Base-by-base conservation (phyloP, 345 rosid genomes). In the Crucihimalaya himalaica region DNA sequence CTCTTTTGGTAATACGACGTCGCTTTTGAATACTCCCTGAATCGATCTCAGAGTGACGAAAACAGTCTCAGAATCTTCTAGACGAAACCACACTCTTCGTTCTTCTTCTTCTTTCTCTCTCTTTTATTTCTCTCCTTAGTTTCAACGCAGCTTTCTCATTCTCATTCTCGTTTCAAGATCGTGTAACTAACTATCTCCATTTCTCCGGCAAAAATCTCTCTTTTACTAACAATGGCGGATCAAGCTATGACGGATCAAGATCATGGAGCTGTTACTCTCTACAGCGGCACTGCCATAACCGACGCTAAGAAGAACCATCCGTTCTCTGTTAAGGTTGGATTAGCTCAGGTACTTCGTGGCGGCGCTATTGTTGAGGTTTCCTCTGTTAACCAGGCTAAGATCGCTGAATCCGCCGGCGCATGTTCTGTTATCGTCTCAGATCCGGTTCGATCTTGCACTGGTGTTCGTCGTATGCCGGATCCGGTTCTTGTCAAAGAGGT, bases 321-420 rank as follows among this genome's bases (percentile, higher is more conserved):
- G 0, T 84, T 80, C 68, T 86, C 88, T 10, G 79, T 86, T 65
- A 87, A 88, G 77, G 88, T 81, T 5, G 89, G 87, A 10, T 35
- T 88, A 31, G 81, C 90, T 59, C 90, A 90, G 61, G 81, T 84
- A 50, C 89, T 90, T 27, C 88, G 87, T 28, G 92, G 93, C 23
- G 93, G 91, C 66, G 89, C 78, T 28, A 62, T 85, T 68, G 54
- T 90, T 55, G 83, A 84, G 50, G 89, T 85, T 15, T 45, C 85
- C 6, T 68, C 61, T 52, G 65, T 74, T 9, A 79, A 79, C 32
- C 90, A 90, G 29, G 91, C 96, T 15, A 85, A 84, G 78, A 82
- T 84, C 63, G 88, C 88, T 15, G 87, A 83, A 66, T 85, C 82
- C 16, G 93, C 89, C 12, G 92, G 93, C 31, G 90, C 87, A 6